Evolutionary conservation across 2,329 filamentous ascomycete genomes (phyloP).

Genomic region (Aspergillus aculeatinus): DNA sequence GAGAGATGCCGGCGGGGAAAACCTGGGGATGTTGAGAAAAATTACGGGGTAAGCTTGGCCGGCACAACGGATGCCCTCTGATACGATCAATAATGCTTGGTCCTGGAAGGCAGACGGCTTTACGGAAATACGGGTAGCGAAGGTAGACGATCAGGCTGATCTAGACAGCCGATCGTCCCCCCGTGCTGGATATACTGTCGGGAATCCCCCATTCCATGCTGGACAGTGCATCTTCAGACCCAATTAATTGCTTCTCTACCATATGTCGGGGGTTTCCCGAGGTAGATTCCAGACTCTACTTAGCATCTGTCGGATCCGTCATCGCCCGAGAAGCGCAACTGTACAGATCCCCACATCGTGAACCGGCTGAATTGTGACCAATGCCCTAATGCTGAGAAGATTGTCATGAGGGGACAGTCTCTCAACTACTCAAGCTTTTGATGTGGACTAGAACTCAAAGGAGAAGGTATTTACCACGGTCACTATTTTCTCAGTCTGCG

Average conservation of each 20-base stretch:
- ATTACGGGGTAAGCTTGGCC: too few relatives aligned
- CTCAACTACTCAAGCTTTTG: too few relatives aligned
- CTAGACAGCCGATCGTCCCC: background rate
- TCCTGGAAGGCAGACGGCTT: background rate
- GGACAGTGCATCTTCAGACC: background rate
- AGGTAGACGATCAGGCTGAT: background rate
- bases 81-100: background rate
- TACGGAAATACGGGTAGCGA: background rate
- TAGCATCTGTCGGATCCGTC: background rate
- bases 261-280: background rate
- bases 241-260: background rate
- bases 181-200: background rate
- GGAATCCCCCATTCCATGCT: background rate
- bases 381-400: background rate
- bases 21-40: too few relatives aligned
- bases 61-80: too few relatives aligned
- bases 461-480: too few relatives aligned
- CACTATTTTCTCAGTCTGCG: too few relatives aligned
- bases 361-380: background rate
- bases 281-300: background rate
- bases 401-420: background rate
- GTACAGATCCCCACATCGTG: background rate
- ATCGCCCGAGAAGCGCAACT: background rate
- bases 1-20: too few relatives aligned
- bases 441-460: too few relatives aligned